Base-by-base conservation (phyloP, 1,284 basidiomycete genomes). In the Trametes versicolor region DNA sequence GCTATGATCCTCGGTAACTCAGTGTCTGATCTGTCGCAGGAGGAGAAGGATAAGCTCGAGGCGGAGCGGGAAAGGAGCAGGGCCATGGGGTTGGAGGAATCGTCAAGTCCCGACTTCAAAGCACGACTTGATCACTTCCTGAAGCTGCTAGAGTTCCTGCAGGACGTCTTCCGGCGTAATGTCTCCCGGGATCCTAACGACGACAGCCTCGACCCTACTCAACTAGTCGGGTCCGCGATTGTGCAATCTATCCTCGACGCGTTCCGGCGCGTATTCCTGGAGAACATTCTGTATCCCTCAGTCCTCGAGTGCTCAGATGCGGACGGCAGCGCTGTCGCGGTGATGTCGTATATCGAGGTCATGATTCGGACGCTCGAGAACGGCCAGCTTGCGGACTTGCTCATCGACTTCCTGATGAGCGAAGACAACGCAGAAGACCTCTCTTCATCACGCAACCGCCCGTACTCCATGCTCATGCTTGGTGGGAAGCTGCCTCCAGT, bases 341-440 rank as follows among this genome's bases (percentile, higher is more conserved):
- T 99, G 58, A 91, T 99, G 86, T 95, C 93, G n/a, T 99, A 99
- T 73, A 90, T 99, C 66, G 95, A 98, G 66, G 87, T 94, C 72
- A 91, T 96, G 81, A 85, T 97, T 58, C 85, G 89, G 54, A 93
- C 91, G 0, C 83, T 97, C 17, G 86, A 89, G 60, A 83, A 90
- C 48, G 91, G 92, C 25, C 85, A 84, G 58, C 82, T 96, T 41
- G 85, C 85, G 4, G 87, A 90, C 65, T 79, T 91, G n/a, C 79
- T 96, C 15, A 83, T 96, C 53, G 82, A 87, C 55, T 96, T 94
- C 77, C 85, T 96, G 37, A 85, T 93, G 72, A 94, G 86, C 73
- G 94, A 96, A 73, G 92, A 95, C 71, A 91, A 91, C 61, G 71
- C 65, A 49, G 90, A 92, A 34, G 89, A 90, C 37, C 75, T 87